phyloP scores from a whole-genome alignment of 2,329 filamentous ascomycete species.

The Penicillium sp. region DNA sequence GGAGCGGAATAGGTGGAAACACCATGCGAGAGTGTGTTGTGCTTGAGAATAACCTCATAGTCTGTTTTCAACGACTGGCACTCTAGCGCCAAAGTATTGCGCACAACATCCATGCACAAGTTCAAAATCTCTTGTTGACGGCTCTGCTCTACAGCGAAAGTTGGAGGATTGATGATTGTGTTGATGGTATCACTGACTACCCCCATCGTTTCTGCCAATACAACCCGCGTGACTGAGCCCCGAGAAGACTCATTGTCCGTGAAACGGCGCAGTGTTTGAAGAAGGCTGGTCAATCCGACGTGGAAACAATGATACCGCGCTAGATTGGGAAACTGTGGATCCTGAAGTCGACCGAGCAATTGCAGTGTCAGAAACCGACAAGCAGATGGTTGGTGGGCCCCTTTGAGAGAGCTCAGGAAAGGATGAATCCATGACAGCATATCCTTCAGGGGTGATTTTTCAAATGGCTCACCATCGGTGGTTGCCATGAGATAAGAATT shows the following conservation, averaged over 20 bases:
- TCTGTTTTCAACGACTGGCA: conserved; percentile 70
- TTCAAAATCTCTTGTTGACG: conserved; percentile 56
- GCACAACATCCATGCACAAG: conserved; percentile 65
- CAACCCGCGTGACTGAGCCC: conserved; percentile 49
- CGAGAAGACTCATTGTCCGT: conserved; percentile 49
- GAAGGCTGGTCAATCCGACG: conserved; percentile 47
- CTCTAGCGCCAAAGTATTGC: conserved; percentile 69
- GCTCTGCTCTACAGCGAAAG: conserved; percentile 49
- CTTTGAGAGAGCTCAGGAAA: conserved; percentile 75
- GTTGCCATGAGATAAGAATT: conserved; percentile 56
- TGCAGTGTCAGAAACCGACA: conserved; percentile 78
- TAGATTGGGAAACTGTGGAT: conserved; percentile 41
- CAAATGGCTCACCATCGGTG: conserved; percentile 54
- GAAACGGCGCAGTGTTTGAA: conserved; percentile 50
- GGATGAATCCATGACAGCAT: conserved; percentile 77
- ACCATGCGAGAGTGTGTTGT: conserved; percentile 65
- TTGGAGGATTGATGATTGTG: conserved; percentile 60
- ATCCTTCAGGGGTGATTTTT: conserved; percentile 59
- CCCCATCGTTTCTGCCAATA: conserved; percentile 51
- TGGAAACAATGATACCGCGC: conserved; percentile 50
- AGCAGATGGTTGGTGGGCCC: conserved; percentile 74
- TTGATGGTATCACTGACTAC: conserved; percentile 53
- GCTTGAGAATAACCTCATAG: conserved; percentile 64
- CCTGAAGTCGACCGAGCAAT: conserved; percentile 64
- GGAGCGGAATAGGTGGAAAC: conserved; percentile 69